Conservation (phyloP, 2,329 filamentous ascomycete species). For the Scytalidium lignicola region DNA sequence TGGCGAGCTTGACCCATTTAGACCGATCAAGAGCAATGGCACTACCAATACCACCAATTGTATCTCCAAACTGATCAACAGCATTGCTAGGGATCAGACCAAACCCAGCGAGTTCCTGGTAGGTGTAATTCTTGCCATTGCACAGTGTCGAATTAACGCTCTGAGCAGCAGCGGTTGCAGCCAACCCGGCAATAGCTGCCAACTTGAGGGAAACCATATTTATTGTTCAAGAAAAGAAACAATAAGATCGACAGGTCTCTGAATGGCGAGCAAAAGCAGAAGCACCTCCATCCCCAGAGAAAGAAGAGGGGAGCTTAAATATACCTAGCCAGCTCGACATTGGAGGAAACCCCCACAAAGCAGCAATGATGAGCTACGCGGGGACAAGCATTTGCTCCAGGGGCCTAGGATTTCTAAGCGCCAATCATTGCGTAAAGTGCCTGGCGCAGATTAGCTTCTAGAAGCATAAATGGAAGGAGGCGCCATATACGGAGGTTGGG, state of each 20-base stretch:
- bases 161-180: conserved; percentile 3
- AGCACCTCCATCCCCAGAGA: background rate
- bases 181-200: conserved; percentile 3
- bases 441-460: background rate
- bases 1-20: conserved; percentile 50
- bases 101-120: conserved; percentile 62
- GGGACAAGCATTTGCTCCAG: background rate
- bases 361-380: background rate
- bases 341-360: background rate
- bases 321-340: background rate
- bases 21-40: conserved; percentile 56
- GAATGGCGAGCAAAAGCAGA: background rate
- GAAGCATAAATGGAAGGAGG: no score
- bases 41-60: conserved; percentile 61
- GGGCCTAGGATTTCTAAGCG: background rate
- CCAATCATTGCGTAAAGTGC: background rate
- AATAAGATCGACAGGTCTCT: background rate
- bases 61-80: conserved; percentile 64
- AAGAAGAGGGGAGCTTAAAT: background rate
- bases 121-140: conserved; percentile 58
- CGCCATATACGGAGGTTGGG: no score
- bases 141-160: conserved; percentile 41
- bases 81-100: conserved; percentile 53
- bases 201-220: conserved; percentile 11
- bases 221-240: conserved; percentile 1